Evolutionary conservation across 257 asterid species (phyloP), one percentile per base, ranked within the genome.

Genomic region (Primulina huaijiensis): DNA sequence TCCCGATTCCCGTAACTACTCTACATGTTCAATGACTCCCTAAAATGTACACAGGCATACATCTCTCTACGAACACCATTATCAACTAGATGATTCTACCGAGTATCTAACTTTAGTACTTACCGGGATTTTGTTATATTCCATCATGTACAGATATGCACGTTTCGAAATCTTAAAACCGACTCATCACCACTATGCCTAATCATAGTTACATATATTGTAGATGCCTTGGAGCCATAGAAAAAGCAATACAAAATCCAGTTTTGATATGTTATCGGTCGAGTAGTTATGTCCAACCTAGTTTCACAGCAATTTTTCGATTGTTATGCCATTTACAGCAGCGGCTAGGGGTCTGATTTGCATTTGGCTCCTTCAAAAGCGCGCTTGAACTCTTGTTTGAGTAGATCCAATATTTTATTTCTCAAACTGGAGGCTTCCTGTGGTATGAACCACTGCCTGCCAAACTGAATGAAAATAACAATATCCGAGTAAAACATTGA

Each of bases 391-490:
- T 79, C 87, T 60, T 78, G 72, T 59, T 14, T 69, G 9, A 94
- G 84, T 77, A 92, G 56, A 61, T 71, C 21, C 7, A 71, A 63
- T 4, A 92, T 84, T 73, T 71, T 83, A 37, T 38, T 52, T 78
- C 99, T 92, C 81, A 94, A 76, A 60, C 71, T 16, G 14, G 99
- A 94, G 60, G 98, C 97, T 79, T 88, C 88, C 74, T 74, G 78
- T 0, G 97, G 96, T 79, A 50, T 73, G 81, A 94, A 94, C 99
- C 96, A 94, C 46, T 80, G 62, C 79, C 73, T 86, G 74, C 96
- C 96, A 76, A 94, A 91, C 98, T 94, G 96, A 68, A 53, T 31
- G 62, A 8, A 7, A 73, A 59, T 7, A 73, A 68, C 60, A 76
- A 61, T 38, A 37, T 14, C 64, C 60, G 65, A 60, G 72, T 21